Evolutionary conservation across 2,329 filamentous ascomycete genomes (phyloP).

Genomic region (Trichoderma aggressivum): DNA sequence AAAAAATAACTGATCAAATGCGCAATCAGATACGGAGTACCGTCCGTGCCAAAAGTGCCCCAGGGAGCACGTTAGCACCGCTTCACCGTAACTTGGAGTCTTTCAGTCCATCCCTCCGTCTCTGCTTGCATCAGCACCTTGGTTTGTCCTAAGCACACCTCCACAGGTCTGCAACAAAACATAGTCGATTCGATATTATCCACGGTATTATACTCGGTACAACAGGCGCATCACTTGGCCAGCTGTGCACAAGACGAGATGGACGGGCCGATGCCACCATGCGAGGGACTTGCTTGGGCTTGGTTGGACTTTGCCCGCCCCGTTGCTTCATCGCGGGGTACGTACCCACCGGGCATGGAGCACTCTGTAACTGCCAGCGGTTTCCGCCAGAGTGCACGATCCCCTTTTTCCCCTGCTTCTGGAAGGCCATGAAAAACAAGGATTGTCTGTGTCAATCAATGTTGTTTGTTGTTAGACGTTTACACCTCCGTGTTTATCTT

Average conservation of each 20-base stretch:
- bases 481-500: not conserved
- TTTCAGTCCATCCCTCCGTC: not conserved
- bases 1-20: not conserved
- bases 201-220: conserved; percentile 11
- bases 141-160: not conserved
- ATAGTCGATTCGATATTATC: not conserved
- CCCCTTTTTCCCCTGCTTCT: not conserved
- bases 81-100: conserved; percentile 16
- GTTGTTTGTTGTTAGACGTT: not conserved
- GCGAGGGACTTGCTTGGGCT: too few species aligned
- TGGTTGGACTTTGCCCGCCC: not conserved
- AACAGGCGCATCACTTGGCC: conserved; percentile 7
- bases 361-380: conserved; percentile 11
- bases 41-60: not conserved
- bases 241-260: not conserved
- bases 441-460: not conserved
- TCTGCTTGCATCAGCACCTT: not conserved
- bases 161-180: not conserved
- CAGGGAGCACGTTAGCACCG: not conserved
- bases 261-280: conserved; percentile 14
- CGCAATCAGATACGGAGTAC: not conserved
- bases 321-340: conserved; percentile 14
- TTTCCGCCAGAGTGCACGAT: not conserved
- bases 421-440: not conserved
- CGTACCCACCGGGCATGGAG: conserved; percentile 12